Evolutionary conservation across 345 rosid species (phyloP).

Genomic region (Jatropha curcas): DNA sequence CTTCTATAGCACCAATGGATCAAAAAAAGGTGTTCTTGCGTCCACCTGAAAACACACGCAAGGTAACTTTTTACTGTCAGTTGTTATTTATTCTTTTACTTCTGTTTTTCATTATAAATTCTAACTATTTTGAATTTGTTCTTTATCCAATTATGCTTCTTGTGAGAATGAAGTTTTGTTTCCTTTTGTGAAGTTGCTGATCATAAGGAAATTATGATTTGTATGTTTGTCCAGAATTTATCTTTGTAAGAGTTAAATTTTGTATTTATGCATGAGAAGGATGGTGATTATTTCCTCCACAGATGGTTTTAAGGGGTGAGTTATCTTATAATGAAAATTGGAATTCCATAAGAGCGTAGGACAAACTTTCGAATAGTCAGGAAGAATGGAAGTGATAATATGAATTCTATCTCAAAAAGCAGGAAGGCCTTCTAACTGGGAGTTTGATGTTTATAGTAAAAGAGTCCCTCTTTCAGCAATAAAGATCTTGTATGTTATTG

Average conservation of each 20-base stretch:
- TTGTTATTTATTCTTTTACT: constrained; percentile 4
- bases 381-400: background rate
- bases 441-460: background rate
- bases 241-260: background rate
- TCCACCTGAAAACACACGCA: constrained; percentile 73
- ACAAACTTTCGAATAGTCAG: background rate
- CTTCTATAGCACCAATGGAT: constrained; percentile 70
- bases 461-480: background rate
- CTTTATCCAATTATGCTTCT: background rate
- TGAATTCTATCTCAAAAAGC: background rate
- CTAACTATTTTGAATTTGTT: background rate
- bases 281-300: background rate
- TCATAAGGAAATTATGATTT: background rate
- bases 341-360: background rate
- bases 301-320: background rate
- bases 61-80: constrained; percentile 45
- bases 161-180: background rate
- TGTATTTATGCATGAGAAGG: background rate
- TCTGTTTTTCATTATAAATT: background rate
- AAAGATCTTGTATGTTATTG: background rate
- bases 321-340: background rate
- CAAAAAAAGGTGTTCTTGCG: constrained; percentile 73
- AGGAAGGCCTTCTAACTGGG: background rate
- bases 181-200: background rate
- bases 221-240: background rate